Evolutionary conservation across 2,329 filamentous ascomycete genomes (phyloP).

Genomic region (Bipolaris sorokiniana): DNA sequence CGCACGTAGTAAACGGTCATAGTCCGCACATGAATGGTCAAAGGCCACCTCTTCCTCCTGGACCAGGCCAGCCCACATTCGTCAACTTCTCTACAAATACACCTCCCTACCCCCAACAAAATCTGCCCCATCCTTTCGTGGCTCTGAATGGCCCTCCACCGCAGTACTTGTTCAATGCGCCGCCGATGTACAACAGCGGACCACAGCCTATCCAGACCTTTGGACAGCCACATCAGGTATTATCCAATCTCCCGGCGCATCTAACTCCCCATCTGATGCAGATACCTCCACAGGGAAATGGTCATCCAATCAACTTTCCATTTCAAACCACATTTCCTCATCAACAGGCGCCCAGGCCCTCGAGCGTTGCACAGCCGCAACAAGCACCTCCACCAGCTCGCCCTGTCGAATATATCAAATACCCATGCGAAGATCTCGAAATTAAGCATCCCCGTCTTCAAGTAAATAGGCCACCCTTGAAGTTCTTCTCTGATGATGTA

Average conservation of each 20-base stretch:
- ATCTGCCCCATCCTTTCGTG: constrained; percentile 10
- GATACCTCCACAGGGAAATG: constrained; percentile 25
- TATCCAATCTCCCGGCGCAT: constrained; percentile 26
- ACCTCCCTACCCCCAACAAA: constrained; percentile 72
- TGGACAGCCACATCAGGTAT: constrained; percentile 17
- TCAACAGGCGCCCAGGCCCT: constrained; percentile 46
- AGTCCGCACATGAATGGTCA: constrained; percentile 31
- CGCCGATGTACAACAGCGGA: constrained; percentile 11
- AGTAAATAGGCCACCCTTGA: constrained; percentile 73
- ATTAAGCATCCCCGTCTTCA: constrained; percentile 70
- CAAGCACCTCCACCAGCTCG: constrained; percentile 58
- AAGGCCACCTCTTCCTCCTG: constrained; percentile 19
- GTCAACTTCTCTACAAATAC: constrained; percentile 59
- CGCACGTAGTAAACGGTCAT: constrained; percentile 28
- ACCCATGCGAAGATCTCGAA: constrained; percentile 93
- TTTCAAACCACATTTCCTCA: constrained; percentile 52
- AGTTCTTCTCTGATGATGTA: constrained; percentile 74
- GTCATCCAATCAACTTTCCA: constrained; percentile 31
- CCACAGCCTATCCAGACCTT: constrained; percentile 8
- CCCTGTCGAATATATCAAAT: constrained; percentile 71
- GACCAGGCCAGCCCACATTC: constrained; percentile 50
- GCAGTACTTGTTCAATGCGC: constrained; percentile 11
- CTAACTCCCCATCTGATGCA: constrained; percentile 28
- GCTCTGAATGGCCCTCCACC: constrained; percentile 9
- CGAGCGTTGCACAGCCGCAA: constrained; percentile 53